phyloP scores from a whole-genome alignment of 148 eudicot species.

The Oxyria digyna region DNA sequence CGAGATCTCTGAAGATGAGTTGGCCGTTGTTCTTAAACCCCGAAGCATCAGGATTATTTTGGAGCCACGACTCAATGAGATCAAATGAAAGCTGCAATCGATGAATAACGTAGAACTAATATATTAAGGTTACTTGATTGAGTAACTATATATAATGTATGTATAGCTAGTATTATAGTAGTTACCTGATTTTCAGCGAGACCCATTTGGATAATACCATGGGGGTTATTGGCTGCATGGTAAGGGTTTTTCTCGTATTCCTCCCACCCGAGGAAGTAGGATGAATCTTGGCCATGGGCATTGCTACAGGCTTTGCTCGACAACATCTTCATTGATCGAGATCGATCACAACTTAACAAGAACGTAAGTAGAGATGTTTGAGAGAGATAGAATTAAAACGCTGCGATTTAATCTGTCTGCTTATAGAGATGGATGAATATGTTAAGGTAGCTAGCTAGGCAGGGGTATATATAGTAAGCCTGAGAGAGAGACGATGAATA shows the following conservation, averaged over 20 bases:
- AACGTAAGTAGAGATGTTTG: no score
- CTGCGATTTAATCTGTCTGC: no score
- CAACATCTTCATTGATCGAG: constrained; percentile 17
- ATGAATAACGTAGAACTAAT: no score
- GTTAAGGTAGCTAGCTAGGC: no score
- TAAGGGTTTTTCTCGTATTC: constrained; percentile 63
- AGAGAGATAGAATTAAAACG: no score
- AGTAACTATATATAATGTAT: no score
- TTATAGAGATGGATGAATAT: no score
- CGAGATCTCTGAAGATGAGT: constrained; percentile 47
- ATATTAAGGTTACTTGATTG: no score
- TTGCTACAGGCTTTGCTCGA: constrained; percentile 35
- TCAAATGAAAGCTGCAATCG: constrained; percentile 47
- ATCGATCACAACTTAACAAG: not conserved
- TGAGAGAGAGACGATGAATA: no score
- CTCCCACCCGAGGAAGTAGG: constrained; percentile 62
- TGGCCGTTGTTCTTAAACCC: constrained; percentile 30
- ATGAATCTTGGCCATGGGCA: constrained; percentile 55
- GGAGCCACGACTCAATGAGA: constrained; percentile 49
- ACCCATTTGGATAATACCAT: constrained; percentile 70
- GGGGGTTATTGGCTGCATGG: constrained; percentile 28
- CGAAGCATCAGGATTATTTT: constrained; percentile 28
- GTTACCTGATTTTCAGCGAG: constrained; percentile 63
- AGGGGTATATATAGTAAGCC: no score
- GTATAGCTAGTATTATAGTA: no score